phyloP scores from a whole-genome alignment of 2,329 filamentous ascomycete genomes.

The Aspergillus sergii region DNA sequence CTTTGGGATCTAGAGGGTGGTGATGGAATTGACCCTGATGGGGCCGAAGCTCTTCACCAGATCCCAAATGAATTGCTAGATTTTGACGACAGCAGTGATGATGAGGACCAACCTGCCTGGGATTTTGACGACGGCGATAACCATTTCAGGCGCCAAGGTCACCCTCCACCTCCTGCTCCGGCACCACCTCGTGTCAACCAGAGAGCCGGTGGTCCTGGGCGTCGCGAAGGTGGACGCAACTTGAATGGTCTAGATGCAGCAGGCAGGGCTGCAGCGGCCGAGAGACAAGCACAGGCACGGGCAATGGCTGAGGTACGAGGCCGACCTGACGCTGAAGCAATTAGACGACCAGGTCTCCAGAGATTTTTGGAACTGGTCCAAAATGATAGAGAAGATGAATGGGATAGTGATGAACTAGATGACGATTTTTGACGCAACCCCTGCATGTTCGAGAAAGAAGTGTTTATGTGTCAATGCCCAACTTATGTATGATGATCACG shows the following conservation, averaged over 20 bases:
- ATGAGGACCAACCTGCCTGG: slow-evolving; percentile 30
- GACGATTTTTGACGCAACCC: slow-evolving; percentile 34
- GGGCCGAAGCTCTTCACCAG: slow-evolving; percentile 43
- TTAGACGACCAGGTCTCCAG: slow-evolving; percentile 45
- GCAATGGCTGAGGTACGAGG: slow-evolving; percentile 42
- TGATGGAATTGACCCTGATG: slow-evolving; percentile 57
- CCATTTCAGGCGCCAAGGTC: slow-evolving; percentile 27
- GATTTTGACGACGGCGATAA: slow-evolving; percentile 32
- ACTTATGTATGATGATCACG: slow-evolving; percentile 4
- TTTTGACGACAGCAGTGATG: slow-evolving; percentile 37
- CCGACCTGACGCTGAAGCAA: slow-evolving; percentile 26
- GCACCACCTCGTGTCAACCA: slow-evolving; percentile 39
- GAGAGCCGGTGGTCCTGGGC: slow-evolving; percentile 27
- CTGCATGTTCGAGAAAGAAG: neutral
- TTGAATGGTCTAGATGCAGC: slow-evolving; percentile 33
- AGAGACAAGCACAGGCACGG: slow-evolving; percentile 40
- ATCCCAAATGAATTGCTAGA: slow-evolving; percentile 43
- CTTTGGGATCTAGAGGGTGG: slow-evolving; percentile 89
- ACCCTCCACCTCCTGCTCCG: slow-evolving; percentile 45
- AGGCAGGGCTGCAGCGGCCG: slow-evolving; percentile 40
- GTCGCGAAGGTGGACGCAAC: slow-evolving; percentile 31
- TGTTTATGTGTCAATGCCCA: neutral
- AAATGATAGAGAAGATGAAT: slow-evolving; percentile 60
- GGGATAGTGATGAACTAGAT: slow-evolving; percentile 62
- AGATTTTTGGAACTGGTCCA: slow-evolving; percentile 56